Evolutionary conservation across 352 stramenopile genomes (phyloP).

Genomic region (Pilasporangium apinafurcum): DNA sequence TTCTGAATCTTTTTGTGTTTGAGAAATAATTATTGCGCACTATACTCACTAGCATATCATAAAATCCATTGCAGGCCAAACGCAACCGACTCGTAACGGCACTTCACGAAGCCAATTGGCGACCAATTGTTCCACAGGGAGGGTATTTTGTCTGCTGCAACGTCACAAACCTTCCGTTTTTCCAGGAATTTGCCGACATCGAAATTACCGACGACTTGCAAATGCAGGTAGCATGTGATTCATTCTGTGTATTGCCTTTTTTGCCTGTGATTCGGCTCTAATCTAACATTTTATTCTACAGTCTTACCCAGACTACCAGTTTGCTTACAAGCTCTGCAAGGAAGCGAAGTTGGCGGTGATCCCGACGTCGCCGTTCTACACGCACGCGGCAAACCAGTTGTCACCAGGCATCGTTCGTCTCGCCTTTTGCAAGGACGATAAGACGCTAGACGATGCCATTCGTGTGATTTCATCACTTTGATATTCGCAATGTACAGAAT

Average conservation of each 20-base stretch:
- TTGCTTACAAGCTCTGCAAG: constrained; percentile 88
- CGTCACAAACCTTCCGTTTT: constrained; percentile 57
- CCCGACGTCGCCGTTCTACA: constrained; percentile 93
- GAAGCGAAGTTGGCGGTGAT: constrained; percentile 90
- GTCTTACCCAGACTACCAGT: constrained; percentile 84
- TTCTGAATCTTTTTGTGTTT: not conserved
- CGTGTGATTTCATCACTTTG: constrained; percentile 58
- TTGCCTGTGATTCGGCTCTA: not conserved
- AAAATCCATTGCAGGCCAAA: constrained; percentile 48
- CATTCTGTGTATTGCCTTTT: not conserved
- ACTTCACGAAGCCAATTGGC: constrained; percentile 78
- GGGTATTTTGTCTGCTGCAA: constrained; percentile 95
- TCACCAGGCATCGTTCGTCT: constrained; percentile 83
- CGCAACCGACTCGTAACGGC: constrained; percentile 79
- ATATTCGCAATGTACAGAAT: constrained; percentile 6
- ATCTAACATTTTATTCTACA: constrained; percentile 11
- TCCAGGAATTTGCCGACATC: constrained; percentile 64
- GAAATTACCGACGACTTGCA: constrained; percentile 38
- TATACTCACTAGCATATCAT: not conserved
- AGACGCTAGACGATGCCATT: constrained; percentile 87
- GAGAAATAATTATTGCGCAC: not conserved
- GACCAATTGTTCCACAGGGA: constrained; percentile 88
- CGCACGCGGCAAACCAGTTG: constrained; percentile 67
- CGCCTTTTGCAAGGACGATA: constrained; percentile 96
- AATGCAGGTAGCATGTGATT: constrained; percentile 32